Base-by-base conservation (phyloP, 2,329 filamentous ascomycete genomes). In the Sporothrix protearum region DNA sequence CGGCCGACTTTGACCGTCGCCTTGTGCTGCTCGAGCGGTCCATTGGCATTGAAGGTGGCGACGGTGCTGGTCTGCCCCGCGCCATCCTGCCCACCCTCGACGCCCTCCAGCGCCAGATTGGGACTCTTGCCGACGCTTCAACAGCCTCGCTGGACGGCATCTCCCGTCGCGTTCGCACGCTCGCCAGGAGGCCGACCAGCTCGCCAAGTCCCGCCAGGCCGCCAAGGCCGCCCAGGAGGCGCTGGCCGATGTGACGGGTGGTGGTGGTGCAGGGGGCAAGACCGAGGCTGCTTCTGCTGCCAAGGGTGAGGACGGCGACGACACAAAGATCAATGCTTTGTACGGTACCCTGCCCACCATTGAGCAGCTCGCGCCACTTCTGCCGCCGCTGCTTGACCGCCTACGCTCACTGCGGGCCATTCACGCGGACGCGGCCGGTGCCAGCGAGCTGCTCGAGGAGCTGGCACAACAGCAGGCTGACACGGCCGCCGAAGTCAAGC, bases 341-440 rank as follows among this genome's bases (percentile, higher is more conserved):
- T 97, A 97, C 80, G 91, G 92, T 0, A 92, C 93, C 2, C 83
- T 99, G 19, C 91, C 94, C 1, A 96, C 93, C 0, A 96, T 99
- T 72, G 94, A 97, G 80, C 92, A 87, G 71, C 85, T 99, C 8
- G 87, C 93, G 6, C 96, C 96, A 0, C 85, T 97, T 22, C 85
- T 99, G 3, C 95, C 96, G 1, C 88, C 93, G 5, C 85, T 98
- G 10, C 85, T 99, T 12, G 94, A 97, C 77, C 88, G 96, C 33
- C 83, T 99, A 68, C 87, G 94, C 72, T 96, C 93, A 9, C 84
- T 99, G 71, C 87, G 92, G 72, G 89, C 90, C 16, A 91, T 98
- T 67, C 96, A 99, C 78, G 89, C 92, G 0, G 93, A 94, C 76
- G 96, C 96, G 0, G 94, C 93, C 33, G 88, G 88, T 42, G 95